Conservation (phyloP, 1,139 yeast genomes). For the Sugiyamaella neomexicana region DNA sequence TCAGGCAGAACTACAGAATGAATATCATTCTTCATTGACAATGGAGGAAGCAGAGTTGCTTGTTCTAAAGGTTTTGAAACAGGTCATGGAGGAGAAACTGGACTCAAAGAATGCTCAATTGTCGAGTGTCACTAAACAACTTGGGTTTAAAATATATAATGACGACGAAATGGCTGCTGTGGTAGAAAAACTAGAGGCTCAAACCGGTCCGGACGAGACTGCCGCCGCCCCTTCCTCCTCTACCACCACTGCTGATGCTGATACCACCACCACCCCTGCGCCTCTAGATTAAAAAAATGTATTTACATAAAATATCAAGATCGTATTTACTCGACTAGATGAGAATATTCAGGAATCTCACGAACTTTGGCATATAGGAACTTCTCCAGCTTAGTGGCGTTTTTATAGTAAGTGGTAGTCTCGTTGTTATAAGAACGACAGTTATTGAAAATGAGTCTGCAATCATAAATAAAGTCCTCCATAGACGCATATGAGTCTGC, state of each 20-base stretch:
- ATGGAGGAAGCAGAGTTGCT: conserved; percentile 89
- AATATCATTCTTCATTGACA: conserved; percentile 93
- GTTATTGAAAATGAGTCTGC: conserved; percentile 81
- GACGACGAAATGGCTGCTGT: conserved; percentile 84
- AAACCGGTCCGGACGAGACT: conserved; percentile 47
- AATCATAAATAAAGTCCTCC: conserved; percentile 89
- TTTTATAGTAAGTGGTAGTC: conserved; percentile 41
- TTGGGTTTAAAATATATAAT: conserved; percentile 82
- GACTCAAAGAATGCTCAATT: conserved; percentile 95
- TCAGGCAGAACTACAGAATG: conserved; percentile 94
- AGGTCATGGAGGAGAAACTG: conserved; percentile 98
- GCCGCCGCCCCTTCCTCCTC: conserved; percentile 11
- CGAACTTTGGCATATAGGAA: conserved; percentile 76
- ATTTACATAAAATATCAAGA: conserved; percentile 11
- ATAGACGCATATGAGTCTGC: conserved; percentile 87
- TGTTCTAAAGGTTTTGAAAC: conserved; percentile 86
- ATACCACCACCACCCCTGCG: not conserved
- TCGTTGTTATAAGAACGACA: conserved; percentile 49
- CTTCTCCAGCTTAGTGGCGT: conserved; percentile 90
- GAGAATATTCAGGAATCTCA: conserved; percentile 75
- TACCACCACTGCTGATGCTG: not conserved
- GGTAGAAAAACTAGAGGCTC: conserved; percentile 72
- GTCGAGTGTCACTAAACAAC: conserved; percentile 84
- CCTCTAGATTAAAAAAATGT: conserved; percentile 7
- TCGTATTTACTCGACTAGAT: conserved; percentile 44